These are phyloP conservation scores for Thuja plicata DNA, from an alignment of 83 land plant species.

Conservation along the genomic window DNA sequence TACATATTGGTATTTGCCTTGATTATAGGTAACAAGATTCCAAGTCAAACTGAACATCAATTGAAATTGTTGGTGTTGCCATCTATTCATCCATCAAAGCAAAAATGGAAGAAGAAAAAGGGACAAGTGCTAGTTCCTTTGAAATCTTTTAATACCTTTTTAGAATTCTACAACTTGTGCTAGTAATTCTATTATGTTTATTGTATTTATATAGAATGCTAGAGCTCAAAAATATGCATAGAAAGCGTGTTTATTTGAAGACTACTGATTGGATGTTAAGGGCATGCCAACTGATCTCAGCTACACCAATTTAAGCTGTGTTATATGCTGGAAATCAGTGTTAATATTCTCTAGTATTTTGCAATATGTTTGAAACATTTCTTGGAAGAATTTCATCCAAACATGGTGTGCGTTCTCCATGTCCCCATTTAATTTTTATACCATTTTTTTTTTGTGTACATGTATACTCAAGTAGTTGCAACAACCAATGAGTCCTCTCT, in stretches of 20 bases:
- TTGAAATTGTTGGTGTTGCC: slow-evolving; percentile 96
- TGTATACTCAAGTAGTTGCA: no score
- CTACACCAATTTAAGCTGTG: not conserved
- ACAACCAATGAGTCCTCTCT: no score
- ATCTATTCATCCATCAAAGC: slow-evolving; percentile 90
- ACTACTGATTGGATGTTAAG: not conserved
- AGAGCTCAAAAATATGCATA: not conserved
- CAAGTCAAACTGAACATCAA: slow-evolving; percentile 84
- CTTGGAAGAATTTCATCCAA: no score
- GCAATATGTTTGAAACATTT: no score
- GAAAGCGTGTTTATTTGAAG: not conserved
- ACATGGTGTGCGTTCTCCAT: no score
- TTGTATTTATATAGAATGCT: not conserved
- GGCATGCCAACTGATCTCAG: not conserved
- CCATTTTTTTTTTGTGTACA: no score
- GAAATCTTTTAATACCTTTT: not conserved
- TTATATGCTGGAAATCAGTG: not conserved
- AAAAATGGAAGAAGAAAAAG: slow-evolving; percentile 85
- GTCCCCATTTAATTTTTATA: no score
- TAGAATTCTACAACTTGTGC: not conserved
- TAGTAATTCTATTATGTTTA: not conserved
- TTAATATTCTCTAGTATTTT: no score
- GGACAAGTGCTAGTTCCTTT: slow-evolving; percentile 35
- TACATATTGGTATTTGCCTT: not conserved
- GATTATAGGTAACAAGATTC: slow-evolving; percentile 81